Evolutionary conservation across 306 rosid genomes (phyloP).

Genomic region (Styphnolobium japonicum): DNA sequence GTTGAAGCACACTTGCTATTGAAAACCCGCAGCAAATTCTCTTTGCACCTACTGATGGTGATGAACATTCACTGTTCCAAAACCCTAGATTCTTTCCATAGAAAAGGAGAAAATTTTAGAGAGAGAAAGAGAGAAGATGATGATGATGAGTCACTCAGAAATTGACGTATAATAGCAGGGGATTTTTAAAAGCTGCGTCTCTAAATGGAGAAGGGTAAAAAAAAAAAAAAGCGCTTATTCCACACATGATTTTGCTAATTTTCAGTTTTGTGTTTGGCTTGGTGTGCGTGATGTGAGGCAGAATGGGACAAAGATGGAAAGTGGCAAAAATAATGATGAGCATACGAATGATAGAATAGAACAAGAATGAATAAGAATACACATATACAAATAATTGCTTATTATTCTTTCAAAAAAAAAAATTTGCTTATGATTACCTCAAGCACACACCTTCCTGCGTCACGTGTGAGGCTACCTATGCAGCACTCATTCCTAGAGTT

Average conservation of each 20-base stretch:
- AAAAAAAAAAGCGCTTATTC: constrained; percentile 6
- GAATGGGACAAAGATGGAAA: constrained; percentile 32
- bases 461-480: no score
- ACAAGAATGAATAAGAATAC: no score
- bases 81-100: constrained; percentile 66
- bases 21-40: no score
- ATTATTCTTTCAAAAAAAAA: no score
- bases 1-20: no score
- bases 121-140: constrained; percentile 23
- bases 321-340: background rate
- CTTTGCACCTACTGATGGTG: no score
- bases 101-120: constrained; percentile 2
- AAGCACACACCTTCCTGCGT: no score
- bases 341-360: no score
- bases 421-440: no score
- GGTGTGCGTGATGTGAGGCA: constrained; percentile 3
- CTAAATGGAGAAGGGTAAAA: background rate
- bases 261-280: background rate
- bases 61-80: constrained; percentile 50
- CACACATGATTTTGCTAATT: constrained; percentile 19
- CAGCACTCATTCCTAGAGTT: no score
- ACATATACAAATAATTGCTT: no score
- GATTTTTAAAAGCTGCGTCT: constrained; percentile 25
- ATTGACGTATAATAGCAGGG: constrained; percentile 20
- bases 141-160: background rate